Evolutionary conservation across 148 eudicot species (phyloP).

Genomic region (Fagopyrum homotropicum): DNA sequence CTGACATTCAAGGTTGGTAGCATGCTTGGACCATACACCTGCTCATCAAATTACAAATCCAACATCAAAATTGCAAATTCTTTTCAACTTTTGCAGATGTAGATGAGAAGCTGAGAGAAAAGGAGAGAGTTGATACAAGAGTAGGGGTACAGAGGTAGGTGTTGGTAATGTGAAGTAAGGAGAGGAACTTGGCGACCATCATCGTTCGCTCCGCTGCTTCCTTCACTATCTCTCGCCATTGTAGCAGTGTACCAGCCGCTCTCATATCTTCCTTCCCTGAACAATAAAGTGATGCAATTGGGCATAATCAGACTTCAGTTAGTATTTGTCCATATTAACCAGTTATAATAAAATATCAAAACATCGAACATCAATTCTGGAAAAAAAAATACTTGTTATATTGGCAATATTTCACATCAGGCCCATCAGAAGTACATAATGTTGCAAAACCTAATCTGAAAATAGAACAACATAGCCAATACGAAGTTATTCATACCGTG

Average conservation of each 20-base stretch:
- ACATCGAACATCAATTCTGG: too few species aligned
- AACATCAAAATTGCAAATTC: not conserved
- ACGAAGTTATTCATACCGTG: too few species aligned
- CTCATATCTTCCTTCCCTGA: not conserved
- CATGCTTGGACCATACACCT: constrained; percentile 84
- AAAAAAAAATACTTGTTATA: too few species aligned
- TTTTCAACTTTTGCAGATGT: constrained; percentile 12
- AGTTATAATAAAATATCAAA: too few species aligned
- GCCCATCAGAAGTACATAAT: too few species aligned
- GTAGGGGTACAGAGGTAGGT: constrained; percentile 49
- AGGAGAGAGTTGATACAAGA: constrained; percentile 30
- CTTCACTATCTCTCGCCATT: constrained; percentile 35
- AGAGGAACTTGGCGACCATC: constrained; percentile 44
- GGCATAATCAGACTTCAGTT: too few species aligned
- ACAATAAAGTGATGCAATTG: not conserved
- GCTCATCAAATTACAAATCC: constrained; percentile 5
- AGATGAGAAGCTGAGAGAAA: not conserved
- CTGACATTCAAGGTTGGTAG: constrained; percentile 62
- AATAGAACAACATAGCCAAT: too few species aligned
- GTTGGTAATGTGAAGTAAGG: constrained; percentile 54
- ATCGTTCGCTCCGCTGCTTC: constrained; percentile 38
- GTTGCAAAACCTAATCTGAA: too few species aligned
- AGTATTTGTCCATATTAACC: too few species aligned
- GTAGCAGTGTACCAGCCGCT: constrained; percentile 19
- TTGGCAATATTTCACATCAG: too few species aligned